Conservation (phyloP, 306 rosid genomes). For the Vicia sativa region DNA sequence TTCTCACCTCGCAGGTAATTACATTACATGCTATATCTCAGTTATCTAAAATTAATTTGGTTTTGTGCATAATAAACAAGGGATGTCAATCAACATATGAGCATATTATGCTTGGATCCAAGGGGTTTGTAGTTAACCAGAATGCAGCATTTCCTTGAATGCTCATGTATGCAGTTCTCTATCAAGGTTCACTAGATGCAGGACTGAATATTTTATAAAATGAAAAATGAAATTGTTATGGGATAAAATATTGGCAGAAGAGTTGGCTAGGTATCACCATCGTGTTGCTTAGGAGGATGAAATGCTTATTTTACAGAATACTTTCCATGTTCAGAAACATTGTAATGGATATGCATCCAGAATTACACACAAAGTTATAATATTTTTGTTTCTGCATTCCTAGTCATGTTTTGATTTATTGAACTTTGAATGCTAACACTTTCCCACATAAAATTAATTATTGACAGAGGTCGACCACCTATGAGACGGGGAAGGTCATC, state of each 20-base stretch:
- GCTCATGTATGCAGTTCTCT: not conserved
- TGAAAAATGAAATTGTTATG: not conserved
- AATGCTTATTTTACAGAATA: constrained; percentile 20
- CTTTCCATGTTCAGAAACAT: not conserved
- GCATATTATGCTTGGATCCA: constrained; percentile 4
- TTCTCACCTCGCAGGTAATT: constrained; percentile 88
- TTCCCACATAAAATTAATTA: not conserved
- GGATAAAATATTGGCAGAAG: not conserved
- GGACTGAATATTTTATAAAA: constrained; percentile 1
- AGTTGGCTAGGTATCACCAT: not conserved
- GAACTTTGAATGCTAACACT: constrained; percentile 5
- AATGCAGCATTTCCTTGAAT: constrained; percentile 7
- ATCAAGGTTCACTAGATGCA: constrained; percentile 19
- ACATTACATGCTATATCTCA: constrained; percentile 16
- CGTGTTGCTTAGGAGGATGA: constrained; percentile 8
- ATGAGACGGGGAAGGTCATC: constrained; percentile 86
- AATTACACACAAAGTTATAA: constrained; percentile 10
- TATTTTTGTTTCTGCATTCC: not conserved
- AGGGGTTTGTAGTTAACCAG: constrained; percentile 20
- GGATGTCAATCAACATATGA: constrained; percentile 11
- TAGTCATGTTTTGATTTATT: constrained; percentile 27
- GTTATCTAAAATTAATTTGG: not conserved
- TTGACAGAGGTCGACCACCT: constrained; percentile 77
- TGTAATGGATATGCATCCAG: constrained; percentile 6
- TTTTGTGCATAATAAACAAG: not conserved